Conservation (phyloP, 2,329 filamentous ascomycete genomes). For the Colletotrichum sp. region DNA sequence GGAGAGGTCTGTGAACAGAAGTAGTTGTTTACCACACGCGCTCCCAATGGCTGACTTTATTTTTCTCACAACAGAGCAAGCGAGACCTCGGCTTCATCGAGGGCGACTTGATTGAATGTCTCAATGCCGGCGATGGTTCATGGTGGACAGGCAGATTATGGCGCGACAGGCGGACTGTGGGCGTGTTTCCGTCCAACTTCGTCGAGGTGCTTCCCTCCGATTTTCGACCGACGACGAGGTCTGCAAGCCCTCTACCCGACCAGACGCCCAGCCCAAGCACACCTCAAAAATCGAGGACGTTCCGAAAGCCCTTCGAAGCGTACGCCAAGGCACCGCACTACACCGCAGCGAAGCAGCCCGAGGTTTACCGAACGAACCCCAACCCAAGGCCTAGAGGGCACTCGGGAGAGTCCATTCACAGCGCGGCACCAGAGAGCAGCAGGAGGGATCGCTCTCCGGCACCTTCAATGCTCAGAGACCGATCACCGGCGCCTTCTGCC, state of each 20-base stretch:
- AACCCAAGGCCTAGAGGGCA: constrained; percentile 42
- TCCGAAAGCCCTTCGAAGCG: constrained; percentile 71
- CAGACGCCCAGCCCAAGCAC: constrained; percentile 61
- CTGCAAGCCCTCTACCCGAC: constrained; percentile 63
- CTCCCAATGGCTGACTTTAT: constrained; percentile 25
- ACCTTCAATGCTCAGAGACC: constrained; percentile 16
- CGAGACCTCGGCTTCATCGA: constrained; percentile 96
- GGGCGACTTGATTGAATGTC: constrained; percentile 95
- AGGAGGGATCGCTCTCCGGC: constrained; percentile 19
- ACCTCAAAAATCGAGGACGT: constrained; percentile 66
- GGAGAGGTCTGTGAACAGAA: constrained; percentile 66
- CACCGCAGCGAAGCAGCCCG: constrained; percentile 66
- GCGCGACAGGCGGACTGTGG: constrained; percentile 88
- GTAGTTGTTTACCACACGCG: not conserved
- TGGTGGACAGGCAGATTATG: constrained; percentile 98
- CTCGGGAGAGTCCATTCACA: constrained; percentile 42
- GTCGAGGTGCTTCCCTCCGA: constrained; percentile 86
- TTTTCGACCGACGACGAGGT: constrained; percentile 77
- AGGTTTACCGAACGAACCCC: constrained; percentile 55
- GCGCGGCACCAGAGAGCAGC: not conserved
- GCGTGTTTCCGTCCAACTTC: constrained; percentile 96
- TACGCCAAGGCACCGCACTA: constrained; percentile 72
- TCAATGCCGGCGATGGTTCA: constrained; percentile 95
- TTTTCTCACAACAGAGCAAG: constrained; percentile 66
- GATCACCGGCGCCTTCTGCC: constrained; percentile 19